A percentile compares a stretch with the other conserved stretches of the same genome.
These are phyloP conservation scores for Phytophthora pistaciae DNA, from an alignment of 352 stramenopile species.

Conservation along the genomic window DNA sequence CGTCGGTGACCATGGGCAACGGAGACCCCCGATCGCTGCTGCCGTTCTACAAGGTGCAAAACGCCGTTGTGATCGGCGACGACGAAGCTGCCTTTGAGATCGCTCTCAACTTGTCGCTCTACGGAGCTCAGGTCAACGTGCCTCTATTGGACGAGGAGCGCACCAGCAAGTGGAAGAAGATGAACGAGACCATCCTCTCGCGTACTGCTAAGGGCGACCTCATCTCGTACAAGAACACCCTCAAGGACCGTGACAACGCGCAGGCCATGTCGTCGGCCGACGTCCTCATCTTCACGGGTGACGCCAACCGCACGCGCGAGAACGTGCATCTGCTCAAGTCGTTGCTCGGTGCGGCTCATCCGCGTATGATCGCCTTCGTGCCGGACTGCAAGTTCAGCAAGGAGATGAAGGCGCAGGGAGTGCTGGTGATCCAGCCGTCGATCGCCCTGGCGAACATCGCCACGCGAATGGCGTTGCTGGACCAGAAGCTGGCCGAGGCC, in stretches of 20 bases:
- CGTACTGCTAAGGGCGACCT: slow-evolving; percentile 61
- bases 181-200: slow-evolving; percentile 65
- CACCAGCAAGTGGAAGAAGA: slow-evolving; percentile 62
- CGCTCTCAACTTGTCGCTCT: slow-evolving; percentile 65
- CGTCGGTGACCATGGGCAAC: slow-evolving; percentile 31
- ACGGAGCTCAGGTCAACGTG: slow-evolving; percentile 67
- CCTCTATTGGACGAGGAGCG: slow-evolving; percentile 67
- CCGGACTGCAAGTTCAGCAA: slow-evolving; percentile 54
- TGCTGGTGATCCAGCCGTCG: slow-evolving; percentile 71
- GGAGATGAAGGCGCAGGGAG: slow-evolving; percentile 58
- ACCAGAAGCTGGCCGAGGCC: slow-evolving; percentile 44
- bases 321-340: slow-evolving; percentile 59
- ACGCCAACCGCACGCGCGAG: slow-evolving; percentile 52
- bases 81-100: slow-evolving; percentile 70
- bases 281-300: slow-evolving; percentile 71
- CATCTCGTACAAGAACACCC: slow-evolving; percentile 76
- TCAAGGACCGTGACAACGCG: slow-evolving; percentile 46
- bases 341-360: slow-evolving; percentile 43
- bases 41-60: slow-evolving; percentile 58
- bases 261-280: slow-evolving; percentile 55
- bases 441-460: slow-evolving; percentile 74
- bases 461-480: slow-evolving; percentile 71
- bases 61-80: slow-evolving; percentile 67
- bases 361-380: slow-evolving; percentile 67
- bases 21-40: slow-evolving; percentile 51